Conservation (phyloP, 352 stramenopile species). For the Phytophthora brassicae region DNA sequence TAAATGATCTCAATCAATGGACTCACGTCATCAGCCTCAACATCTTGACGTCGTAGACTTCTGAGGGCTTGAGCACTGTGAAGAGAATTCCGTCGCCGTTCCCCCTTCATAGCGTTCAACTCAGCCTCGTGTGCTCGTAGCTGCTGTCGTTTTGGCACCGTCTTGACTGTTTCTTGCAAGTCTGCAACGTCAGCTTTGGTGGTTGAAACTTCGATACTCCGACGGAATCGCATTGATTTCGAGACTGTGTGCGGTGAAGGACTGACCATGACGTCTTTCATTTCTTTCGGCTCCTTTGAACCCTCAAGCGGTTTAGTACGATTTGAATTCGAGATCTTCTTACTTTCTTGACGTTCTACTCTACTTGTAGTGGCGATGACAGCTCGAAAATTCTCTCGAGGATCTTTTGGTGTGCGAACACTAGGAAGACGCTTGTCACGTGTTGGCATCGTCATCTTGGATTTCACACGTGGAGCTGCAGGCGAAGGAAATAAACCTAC, state of each 20-base stretch:
- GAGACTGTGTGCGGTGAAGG: conserved; percentile 11
- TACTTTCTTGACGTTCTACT: conserved; percentile 1
- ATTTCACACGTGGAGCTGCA: not conserved
- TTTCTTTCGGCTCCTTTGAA: conserved; percentile 1
- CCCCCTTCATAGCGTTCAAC: conserved; percentile 13
- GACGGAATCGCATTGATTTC: conserved; percentile 4
- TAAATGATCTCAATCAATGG: conserved; percentile 88
- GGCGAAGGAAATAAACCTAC: conserved; percentile 26
- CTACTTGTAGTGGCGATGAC: conserved; percentile 7
- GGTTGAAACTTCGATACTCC: not conserved
- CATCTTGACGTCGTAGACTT: conserved; percentile 46
- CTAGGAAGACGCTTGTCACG: conserved; percentile 9
- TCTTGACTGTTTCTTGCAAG: not conserved
- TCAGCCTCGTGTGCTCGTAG: conserved; percentile 26
- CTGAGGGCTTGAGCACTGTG: conserved; percentile 36
- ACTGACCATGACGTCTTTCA: not conserved
- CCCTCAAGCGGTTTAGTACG: not conserved
- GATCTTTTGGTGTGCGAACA: not conserved
- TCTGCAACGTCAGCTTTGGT: conserved; percentile 4
- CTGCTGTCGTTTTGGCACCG: conserved; percentile 25
- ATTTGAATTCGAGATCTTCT: conserved; percentile 1
- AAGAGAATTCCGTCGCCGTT: conserved; percentile 27
- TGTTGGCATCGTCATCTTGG: conserved; percentile 1
- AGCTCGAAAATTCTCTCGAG: conserved; percentile 25
- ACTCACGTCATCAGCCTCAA: conserved; percentile 63